Evolutionary conservation across 371 early-diverging fungal species (phyloP).

Genomic region (Umbelopsis sp.): DNA sequence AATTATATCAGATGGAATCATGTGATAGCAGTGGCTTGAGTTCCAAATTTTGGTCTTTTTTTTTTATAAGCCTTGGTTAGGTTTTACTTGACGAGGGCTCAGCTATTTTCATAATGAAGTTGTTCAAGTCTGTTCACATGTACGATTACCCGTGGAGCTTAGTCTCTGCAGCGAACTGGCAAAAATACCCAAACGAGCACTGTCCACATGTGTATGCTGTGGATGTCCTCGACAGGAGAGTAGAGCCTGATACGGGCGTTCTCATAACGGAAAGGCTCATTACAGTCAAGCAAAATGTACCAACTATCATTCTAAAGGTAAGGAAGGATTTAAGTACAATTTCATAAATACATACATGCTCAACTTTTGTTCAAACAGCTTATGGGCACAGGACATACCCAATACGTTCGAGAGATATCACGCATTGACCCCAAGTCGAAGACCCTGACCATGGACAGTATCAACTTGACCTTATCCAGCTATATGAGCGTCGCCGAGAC

Average conservation of each 20-base stretch:
- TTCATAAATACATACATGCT: too few relatives aligned
- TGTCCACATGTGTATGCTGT: conserved; percentile 91
- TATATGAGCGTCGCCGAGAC: conserved; percentile 86
- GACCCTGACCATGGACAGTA: conserved; percentile 71
- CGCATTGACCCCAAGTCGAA: conserved; percentile 80
- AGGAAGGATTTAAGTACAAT: not conserved
- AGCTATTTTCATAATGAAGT: conserved; percentile 60
- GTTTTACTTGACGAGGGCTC: not conserved
- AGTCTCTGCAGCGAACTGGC: conserved; percentile 92
- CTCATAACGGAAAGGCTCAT: conserved; percentile 90
- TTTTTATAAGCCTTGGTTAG: not conserved
- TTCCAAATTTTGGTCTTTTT: not conserved
- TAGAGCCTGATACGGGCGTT: conserved; percentile 84
- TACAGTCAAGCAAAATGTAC: conserved; percentile 86
- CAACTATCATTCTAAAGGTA: conserved; percentile 72
- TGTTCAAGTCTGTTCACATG: conserved; percentile 72
- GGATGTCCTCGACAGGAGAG: conserved; percentile 80
- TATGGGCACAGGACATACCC: conserved; percentile 64
- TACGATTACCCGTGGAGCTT: conserved; percentile 83
- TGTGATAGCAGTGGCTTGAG: conserved; percentile 4
- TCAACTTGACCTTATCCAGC: conserved; percentile 76
- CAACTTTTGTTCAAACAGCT: conserved; percentile 35
- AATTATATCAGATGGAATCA: not conserved
- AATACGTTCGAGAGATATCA: conserved; percentile 88
- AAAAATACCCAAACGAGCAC: conserved; percentile 95